phyloP scores from a whole-genome alignment of 768 basidiomycete species.

The Sarcodon sp. region DNA sequence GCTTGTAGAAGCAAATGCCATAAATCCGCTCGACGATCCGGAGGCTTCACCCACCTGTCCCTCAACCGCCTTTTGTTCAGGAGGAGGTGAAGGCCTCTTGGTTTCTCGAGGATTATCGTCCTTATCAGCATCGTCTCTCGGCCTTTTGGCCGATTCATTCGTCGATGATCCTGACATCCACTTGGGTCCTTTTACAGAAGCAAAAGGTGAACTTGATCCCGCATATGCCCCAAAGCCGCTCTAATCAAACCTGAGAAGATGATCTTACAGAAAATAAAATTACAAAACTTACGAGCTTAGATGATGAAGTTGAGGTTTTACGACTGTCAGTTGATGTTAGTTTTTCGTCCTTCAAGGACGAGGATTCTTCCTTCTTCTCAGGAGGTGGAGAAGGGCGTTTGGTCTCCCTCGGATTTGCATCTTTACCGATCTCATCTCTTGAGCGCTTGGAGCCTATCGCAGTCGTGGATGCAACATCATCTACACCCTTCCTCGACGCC shows the following conservation, averaged over 20 bases:
- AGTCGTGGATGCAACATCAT: not conserved
- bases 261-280: not conserved
- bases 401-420: slow-evolving; percentile 1
- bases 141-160: slow-evolving; percentile 37
- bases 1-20: slow-evolving; percentile 62
- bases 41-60: slow-evolving; percentile 2
- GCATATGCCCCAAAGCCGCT: not conserved
- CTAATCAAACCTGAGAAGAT: not conserved
- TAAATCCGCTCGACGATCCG: slow-evolving; percentile 48
- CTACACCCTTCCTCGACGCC: not conserved
- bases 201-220: not conserved
- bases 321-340: too few relatives aligned
- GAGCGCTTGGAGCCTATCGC: not conserved
- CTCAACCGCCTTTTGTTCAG: slow-evolving; percentile 26
- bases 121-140: slow-evolving; percentile 46
- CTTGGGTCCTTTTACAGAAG: not conserved
- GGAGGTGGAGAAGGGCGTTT: not conserved
- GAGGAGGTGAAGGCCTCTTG: slow-evolving; percentile 53
- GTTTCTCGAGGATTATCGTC: slow-evolving; percentile 42
- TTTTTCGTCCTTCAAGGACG: too few relatives aligned
- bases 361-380: not conserved
- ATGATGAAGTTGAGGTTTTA: not conserved
- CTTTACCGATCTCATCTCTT: not conserved
- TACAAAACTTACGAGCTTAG: not conserved
- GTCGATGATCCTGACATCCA: not conserved